A percentile compares a stretch with the other conserved stretches of the same genome.
Conservation (phyloP, 495 filamentous ascomycete genomes). For the Podospora didyma region DNA sequence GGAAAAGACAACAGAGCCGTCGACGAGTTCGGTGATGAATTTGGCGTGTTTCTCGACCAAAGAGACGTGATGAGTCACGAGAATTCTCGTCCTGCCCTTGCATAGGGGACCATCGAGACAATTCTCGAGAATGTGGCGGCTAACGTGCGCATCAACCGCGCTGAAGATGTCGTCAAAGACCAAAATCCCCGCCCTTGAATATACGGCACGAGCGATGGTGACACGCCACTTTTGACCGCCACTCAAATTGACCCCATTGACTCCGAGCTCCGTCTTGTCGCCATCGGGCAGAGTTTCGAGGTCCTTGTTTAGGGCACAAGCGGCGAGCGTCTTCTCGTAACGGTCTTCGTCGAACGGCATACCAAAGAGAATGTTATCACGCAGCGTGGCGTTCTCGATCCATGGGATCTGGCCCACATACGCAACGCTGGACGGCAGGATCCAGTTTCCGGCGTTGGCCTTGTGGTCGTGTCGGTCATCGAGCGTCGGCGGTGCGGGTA, state of each 20-base stretch:
- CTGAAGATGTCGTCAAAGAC: slow-evolving; percentile 79
- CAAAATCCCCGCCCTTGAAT: slow-evolving; percentile 79
- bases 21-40: slow-evolving; percentile 61
- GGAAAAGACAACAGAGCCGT: slow-evolving; percentile 57
- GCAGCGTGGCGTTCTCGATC: slow-evolving; percentile 38
- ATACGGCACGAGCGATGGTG: slow-evolving; percentile 78
- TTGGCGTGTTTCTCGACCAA: slow-evolving; percentile 59
- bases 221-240: slow-evolving; percentile 83
- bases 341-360: slow-evolving; percentile 49
- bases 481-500: slow-evolving; percentile 10
- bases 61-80: slow-evolving; percentile 19
- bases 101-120: slow-evolving; percentile 10
- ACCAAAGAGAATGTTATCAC: slow-evolving; percentile 43
- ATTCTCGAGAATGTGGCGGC: slow-evolving; percentile 4
- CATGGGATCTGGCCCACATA: slow-evolving; percentile 35
- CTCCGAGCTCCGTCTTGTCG: slow-evolving; percentile 80
- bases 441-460: neutral
- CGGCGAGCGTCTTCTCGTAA: slow-evolving; percentile 75
- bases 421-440: slow-evolving; percentile 2
- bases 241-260: slow-evolving; percentile 79
- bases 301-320: slow-evolving; percentile 74
- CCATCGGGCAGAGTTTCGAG: slow-evolving; percentile 76
- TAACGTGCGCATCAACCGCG: slow-evolving; percentile 57
- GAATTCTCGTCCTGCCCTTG: slow-evolving; percentile 11
- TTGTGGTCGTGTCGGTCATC: slow-evolving; percentile 4